Conservation (phyloP, 352 stramenopile species). For the Pythium aristosporum region DNA sequence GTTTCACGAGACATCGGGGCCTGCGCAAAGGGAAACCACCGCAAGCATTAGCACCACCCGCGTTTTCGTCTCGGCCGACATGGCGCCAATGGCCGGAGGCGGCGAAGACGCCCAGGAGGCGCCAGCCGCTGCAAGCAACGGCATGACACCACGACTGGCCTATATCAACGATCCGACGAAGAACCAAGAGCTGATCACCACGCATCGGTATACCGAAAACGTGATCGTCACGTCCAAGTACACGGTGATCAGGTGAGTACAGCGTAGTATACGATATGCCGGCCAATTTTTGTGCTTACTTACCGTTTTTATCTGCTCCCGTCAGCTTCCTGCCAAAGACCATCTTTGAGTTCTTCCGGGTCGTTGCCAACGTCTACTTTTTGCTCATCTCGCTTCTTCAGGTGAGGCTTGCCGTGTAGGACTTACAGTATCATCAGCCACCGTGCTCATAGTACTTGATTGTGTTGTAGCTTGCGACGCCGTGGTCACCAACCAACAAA, state of each 20-base stretch:
- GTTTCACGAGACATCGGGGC: constrained; percentile 1
- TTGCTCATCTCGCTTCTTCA: constrained; percentile 92
- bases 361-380: constrained; percentile 95
- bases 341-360: constrained; percentile 93
- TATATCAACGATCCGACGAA: constrained; percentile 52
- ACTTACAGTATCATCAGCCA: not conserved
- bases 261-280: not conserved
- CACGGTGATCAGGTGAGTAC: constrained; percentile 49
- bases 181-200: constrained; percentile 53
- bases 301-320: not conserved
- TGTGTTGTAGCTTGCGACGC: constrained; percentile 45
- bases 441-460: not conserved
- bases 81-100: constrained; percentile 10
- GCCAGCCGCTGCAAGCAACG: not conserved
- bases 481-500: constrained; percentile 65
- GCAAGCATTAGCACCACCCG: constrained; percentile 22
- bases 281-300: not conserved
- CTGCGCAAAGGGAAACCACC: not conserved
- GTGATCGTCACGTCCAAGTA: constrained; percentile 92
- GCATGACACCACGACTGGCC: constrained; percentile 33
- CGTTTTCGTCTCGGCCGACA: constrained; percentile 24
- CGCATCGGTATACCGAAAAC: constrained; percentile 68
- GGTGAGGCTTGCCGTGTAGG: constrained; percentile 21
- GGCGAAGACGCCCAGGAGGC: not conserved
- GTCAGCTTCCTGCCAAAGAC: constrained; percentile 91